These are phyloP conservation scores for Penicillium pulvis DNA, from an alignment of 495 filamentous ascomycete genomes.

Conservation along the genomic window DNA sequence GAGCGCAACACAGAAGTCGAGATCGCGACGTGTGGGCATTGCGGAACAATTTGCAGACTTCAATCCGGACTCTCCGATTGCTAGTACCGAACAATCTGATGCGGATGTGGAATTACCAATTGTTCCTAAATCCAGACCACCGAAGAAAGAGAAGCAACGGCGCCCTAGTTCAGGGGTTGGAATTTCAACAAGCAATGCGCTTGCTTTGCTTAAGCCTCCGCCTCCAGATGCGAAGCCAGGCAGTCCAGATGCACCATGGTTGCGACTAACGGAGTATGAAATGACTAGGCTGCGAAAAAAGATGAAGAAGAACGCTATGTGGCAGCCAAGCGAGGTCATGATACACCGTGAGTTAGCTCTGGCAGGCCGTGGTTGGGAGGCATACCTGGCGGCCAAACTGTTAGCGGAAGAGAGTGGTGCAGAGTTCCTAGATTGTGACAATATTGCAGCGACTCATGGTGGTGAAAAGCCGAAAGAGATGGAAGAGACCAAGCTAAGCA, in stretches of 20 bases:
- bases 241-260: slow-evolving; percentile 81
- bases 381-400: slow-evolving; percentile 68
- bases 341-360: slow-evolving; percentile 82
- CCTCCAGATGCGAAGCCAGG: slow-evolving; percentile 74
- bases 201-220: slow-evolving; percentile 75
- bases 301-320: slow-evolving; percentile 99
- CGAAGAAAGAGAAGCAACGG: slow-evolving; percentile 49
- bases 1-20: slow-evolving; percentile 32
- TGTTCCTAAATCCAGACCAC: slow-evolving; percentile 17
- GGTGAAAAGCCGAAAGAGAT: slow-evolving; percentile 51
- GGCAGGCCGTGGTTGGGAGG: slow-evolving; percentile 75
- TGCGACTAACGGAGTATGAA: slow-evolving; percentile 86
- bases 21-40: slow-evolving; percentile 41
- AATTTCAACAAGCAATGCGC: slow-evolving; percentile 78
- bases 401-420: slow-evolving; percentile 67
- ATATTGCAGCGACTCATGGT: slow-evolving; percentile 49
- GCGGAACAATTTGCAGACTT: slow-evolving; percentile 38
- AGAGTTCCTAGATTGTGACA: slow-evolving; percentile 60
- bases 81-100: slow-evolving; percentile 51
- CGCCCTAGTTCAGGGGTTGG: slow-evolving; percentile 50
- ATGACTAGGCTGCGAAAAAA: slow-evolving; percentile 88
- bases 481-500: slow-evolving; percentile 60
- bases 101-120: slow-evolving; percentile 30
- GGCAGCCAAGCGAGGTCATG: slow-evolving; percentile 96
- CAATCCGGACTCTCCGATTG: slow-evolving; percentile 47